A percentile compares a stretch with the other conserved stretches of the same genome.
Evolutionary conservation across 176 grass and related monocot genomes (phyloP).

Genomic region (Tuctoria greenei): DNA sequence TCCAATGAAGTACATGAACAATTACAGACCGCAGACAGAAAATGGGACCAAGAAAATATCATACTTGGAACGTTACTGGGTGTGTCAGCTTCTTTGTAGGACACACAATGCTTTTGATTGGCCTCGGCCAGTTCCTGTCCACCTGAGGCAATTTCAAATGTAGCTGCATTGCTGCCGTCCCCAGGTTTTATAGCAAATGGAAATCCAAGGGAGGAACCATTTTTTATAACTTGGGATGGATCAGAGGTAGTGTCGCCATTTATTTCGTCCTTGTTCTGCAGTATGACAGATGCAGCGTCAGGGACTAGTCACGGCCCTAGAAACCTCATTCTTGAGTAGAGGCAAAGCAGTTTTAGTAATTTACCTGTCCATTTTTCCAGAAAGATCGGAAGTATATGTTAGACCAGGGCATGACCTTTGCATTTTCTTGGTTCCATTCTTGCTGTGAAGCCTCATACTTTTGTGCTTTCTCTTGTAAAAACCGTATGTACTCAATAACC

Average conservation of each 20-base stretch:
- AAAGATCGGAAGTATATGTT: constrained; percentile 81
- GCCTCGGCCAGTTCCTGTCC: constrained; percentile 28
- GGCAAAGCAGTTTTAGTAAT: not conserved
- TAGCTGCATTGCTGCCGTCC: constrained; percentile 29
- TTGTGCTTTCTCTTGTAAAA: constrained; percentile 88
- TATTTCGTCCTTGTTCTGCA: constrained; percentile 47
- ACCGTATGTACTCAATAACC: constrained; percentile 79
- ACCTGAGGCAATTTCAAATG: constrained; percentile 36
- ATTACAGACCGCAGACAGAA: not conserved
- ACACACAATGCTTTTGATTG: constrained; percentile 30
- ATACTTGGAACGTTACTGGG: constrained; percentile 39
- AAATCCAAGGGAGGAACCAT: constrained; percentile 36
- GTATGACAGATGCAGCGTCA: not conserved
- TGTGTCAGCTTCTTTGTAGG: constrained; percentile 47
- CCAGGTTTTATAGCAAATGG: constrained; percentile 30
- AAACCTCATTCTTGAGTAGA: not conserved
- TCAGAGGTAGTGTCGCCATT: constrained; percentile 45
- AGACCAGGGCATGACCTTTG: constrained; percentile 74
- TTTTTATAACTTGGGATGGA: constrained; percentile 53
- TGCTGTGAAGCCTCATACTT: constrained; percentile 58
- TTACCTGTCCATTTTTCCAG: constrained; percentile 81
- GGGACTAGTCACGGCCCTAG: not conserved
- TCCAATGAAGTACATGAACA: not conserved
- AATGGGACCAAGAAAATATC: not conserved
- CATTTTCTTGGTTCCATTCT: constrained; percentile 74